A percentile compares a stretch with the other conserved stretches of the same genome.
These are phyloP conservation scores for Scopulariopsis brevicaulis DNA, from an alignment of 2,329 filamentous ascomycete species.

Conservation along the genomic window DNA sequence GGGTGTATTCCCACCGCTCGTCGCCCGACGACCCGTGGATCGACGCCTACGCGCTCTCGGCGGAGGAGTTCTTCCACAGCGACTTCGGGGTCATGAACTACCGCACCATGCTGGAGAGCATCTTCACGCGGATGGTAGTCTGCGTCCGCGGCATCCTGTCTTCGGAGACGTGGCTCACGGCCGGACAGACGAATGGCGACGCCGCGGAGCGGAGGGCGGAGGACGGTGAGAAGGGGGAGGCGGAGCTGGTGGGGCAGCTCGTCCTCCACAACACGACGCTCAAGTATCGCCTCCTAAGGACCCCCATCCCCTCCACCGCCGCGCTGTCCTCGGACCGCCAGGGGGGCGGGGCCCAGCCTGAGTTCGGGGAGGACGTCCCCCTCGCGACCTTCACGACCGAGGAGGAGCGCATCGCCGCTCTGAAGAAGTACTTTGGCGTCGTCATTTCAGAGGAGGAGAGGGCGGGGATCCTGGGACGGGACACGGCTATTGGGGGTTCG, in stretches of 20 bases:
- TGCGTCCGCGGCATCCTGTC: conserved; percentile 18
- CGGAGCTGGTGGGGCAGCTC: conserved; percentile 21
- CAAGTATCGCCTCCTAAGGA: conserved; percentile 25
- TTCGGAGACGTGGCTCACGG: conserved; percentile 2
- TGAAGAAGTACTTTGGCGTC: conserved; percentile 39
- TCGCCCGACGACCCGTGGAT: conserved; percentile 24
- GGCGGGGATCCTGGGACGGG: conserved; percentile 30
- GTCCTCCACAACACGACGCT: conserved; percentile 31
- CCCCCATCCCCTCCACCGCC: conserved; percentile 15
- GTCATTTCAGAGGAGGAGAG: conserved; percentile 31
- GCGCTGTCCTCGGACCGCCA: background rate
- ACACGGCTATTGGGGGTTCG: conserved; percentile 11
- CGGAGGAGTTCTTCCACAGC: conserved; percentile 31
- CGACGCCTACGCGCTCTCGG: conserved; percentile 38
- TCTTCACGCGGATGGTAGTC: conserved; percentile 24
- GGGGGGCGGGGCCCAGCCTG: background rate
- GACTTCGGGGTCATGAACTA: conserved; percentile 37
- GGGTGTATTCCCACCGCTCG: conserved; percentile 23
- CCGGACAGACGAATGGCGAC: background rate
- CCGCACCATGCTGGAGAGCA: conserved; percentile 21
- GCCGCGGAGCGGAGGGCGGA: background rate
- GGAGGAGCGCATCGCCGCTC: conserved; percentile 31
- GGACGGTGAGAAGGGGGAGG: background rate
- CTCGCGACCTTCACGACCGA: conserved; percentile 32
- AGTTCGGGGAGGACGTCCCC: conserved; percentile 10